Conservation (phyloP, 805 yeast genomes). For the Dipodascus albidus region DNA sequence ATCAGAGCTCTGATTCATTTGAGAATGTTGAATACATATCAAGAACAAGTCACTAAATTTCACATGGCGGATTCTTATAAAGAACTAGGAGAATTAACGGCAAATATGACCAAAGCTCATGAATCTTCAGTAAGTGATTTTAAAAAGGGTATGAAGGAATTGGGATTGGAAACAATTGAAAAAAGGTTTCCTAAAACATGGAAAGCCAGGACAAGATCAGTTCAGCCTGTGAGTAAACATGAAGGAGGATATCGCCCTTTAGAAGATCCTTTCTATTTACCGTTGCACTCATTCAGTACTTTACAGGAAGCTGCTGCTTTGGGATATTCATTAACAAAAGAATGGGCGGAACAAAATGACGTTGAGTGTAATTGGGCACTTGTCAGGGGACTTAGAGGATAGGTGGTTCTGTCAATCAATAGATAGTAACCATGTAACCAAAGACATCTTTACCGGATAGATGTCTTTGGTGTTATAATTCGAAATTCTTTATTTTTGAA, state of each 20-base stretch:
- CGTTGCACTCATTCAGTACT: slow-evolving; percentile 27
- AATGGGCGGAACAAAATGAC: slow-evolving; percentile 25
- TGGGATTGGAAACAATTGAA: slow-evolving; percentile 14
- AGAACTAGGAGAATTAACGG: slow-evolving; percentile 4
- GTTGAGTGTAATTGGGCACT: slow-evolving; percentile 22
- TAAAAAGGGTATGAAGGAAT: slow-evolving; percentile 16
- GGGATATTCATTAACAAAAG: slow-evolving; percentile 24
- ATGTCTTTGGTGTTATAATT: too few relatives aligned
- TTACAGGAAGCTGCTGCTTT: slow-evolving; percentile 32
- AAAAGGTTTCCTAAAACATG: slow-evolving; percentile 15
- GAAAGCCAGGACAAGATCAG: slow-evolving; percentile 8
- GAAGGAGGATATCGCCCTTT: slow-evolving; percentile 24
- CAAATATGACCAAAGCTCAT: slow-evolving; percentile 8
- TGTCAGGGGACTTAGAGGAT: neutral
- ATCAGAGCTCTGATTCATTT: slow-evolving; percentile 22
- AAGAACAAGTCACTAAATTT: slow-evolving; percentile 6
- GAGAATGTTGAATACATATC: slow-evolving; percentile 14
- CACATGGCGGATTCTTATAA: slow-evolving; percentile 1
- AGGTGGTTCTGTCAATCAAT: neutral
- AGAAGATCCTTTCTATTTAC: slow-evolving; percentile 25
- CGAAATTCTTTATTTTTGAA: too few relatives aligned
- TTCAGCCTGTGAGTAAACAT: slow-evolving; percentile 12
- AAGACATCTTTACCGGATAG: too few relatives aligned
- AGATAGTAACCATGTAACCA: too few relatives aligned
- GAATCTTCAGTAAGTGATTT: slow-evolving; percentile 20